These are phyloP conservation scores for Xeromyces bisporus DNA, from an alignment of 495 filamentous ascomycete species.

Conservation along the genomic window DNA sequence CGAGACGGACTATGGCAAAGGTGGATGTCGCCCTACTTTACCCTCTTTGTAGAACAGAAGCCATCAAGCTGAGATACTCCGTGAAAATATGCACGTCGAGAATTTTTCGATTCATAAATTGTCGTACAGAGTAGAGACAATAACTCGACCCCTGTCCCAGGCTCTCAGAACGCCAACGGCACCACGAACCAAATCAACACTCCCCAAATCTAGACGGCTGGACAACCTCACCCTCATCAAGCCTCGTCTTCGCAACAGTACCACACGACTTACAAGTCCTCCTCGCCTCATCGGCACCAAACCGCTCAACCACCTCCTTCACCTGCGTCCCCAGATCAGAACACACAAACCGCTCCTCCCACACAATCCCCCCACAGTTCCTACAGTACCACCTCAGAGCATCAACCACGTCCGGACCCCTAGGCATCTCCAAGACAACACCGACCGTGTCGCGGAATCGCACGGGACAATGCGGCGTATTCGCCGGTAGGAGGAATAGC, in stretches of 20 bases:
- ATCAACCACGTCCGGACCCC: constrained; percentile 56
- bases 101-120: too few relatives aligned
- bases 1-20: too few relatives aligned
- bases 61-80: too few relatives aligned
- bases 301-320: constrained; percentile 77
- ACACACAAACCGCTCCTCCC: constrained; percentile 77
- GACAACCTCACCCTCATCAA: constrained; percentile 24
- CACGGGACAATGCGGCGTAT: constrained; percentile 72
- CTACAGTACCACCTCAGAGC: constrained; percentile 70
- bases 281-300: constrained; percentile 51
- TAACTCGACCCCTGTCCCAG: too few relatives aligned
- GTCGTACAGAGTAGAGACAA: too few relatives aligned
- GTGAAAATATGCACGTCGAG: too few relatives aligned
- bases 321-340: constrained; percentile 94
- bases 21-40: too few relatives aligned
- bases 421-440: constrained; percentile 74
- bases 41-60: too few relatives aligned
- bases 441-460: constrained; percentile 57
- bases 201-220: constrained; percentile 24
- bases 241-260: constrained; percentile 39
- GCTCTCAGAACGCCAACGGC: too few relatives aligned
- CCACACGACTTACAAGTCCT: constrained; percentile 72
- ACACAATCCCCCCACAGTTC: constrained; percentile 52
- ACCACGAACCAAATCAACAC: constrained; percentile 5
- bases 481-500: constrained; percentile 80